These are phyloP conservation scores for Mimosa pudica DNA, from an alignment of 306 rosid species.

Conservation along the genomic window DNA sequence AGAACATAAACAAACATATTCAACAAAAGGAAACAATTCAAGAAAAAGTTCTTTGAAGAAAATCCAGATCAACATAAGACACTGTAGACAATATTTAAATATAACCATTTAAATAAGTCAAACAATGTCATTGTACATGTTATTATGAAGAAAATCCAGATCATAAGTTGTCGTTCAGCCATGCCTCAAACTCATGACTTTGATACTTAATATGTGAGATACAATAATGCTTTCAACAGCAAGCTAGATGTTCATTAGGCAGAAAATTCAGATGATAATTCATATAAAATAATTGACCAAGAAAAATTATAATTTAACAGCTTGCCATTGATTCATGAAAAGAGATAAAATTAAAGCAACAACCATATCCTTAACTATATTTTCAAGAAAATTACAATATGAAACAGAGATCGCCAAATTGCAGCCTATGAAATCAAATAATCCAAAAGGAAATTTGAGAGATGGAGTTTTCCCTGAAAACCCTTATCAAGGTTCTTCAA, in stretches of 20 bases:
- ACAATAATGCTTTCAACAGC: not conserved
- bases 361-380: not conserved
- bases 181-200: not conserved
- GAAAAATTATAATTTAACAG: slow-evolving; percentile 11
- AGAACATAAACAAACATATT: not conserved
- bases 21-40: slow-evolving; percentile 14
- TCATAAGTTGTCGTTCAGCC: not conserved
- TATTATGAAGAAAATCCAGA: slow-evolving; percentile 12
- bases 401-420: not conserved
- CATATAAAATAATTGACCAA: slow-evolving; percentile 20
- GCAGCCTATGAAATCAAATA: not conserved
- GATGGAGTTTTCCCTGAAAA: not conserved
- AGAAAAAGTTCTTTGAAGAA: not conserved
- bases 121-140: not conserved
- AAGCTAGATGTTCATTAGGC: not conserved
- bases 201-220: not conserved
- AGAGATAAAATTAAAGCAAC: not conserved
- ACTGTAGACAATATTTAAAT: slow-evolving; percentile 16
- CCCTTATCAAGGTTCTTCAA: not conserved
- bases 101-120: slow-evolving; percentile 6
- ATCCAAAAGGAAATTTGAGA: not conserved
- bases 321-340: slow-evolving; percentile 1
- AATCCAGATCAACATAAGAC: not conserved
- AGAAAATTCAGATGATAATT: not conserved
- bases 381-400: not conserved